phyloP scores from a whole-genome alignment of 106 monocot genomes.

The Dioscorea dumetorum region DNA sequence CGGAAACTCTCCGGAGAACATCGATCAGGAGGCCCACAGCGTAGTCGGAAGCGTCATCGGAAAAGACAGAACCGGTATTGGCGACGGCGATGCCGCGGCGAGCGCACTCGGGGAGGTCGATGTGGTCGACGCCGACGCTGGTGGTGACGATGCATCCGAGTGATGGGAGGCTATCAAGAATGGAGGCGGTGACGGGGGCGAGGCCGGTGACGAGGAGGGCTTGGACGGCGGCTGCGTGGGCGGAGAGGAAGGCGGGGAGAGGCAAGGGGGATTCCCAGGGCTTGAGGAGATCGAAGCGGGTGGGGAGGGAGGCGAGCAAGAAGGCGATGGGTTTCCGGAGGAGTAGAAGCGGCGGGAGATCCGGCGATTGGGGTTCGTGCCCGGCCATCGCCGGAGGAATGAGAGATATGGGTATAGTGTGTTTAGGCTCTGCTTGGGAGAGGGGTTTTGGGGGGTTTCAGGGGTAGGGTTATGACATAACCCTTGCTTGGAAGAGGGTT shows the following conservation, averaged over 20 bases:
- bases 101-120: slow-evolving; percentile 40
- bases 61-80: slow-evolving; percentile 12
- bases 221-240: slow-evolving; percentile 4
- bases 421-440: no score
- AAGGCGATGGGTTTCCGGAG: slow-evolving; percentile 5
- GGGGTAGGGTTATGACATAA: no score
- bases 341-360: slow-evolving; percentile 13
- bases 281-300: slow-evolving; percentile 9
- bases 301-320: slow-evolving; percentile 7
- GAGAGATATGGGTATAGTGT: no score
- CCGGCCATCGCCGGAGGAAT: no score
- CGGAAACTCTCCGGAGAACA: slow-evolving; percentile 23
- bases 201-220: slow-evolving; percentile 9
- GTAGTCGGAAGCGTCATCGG: slow-evolving; percentile 28
- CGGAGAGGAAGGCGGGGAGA: slow-evolving; percentile 15
- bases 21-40: slow-evolving; percentile 31
- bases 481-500: no score
- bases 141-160: slow-evolving; percentile 16
- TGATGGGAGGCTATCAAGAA: slow-evolving; percentile 20
- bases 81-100: slow-evolving; percentile 22
- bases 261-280: slow-evolving; percentile 16
- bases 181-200: slow-evolving; percentile 5
- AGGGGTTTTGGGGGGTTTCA: no score
- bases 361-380: background rate
- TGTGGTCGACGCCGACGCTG: slow-evolving; percentile 35